A percentile compares a stretch with the other conserved stretches of the same genome.
Evolutionary conservation across 495 filamentous ascomycete species (phyloP).

Genomic region (Astrothelium subdiscretum): DNA sequence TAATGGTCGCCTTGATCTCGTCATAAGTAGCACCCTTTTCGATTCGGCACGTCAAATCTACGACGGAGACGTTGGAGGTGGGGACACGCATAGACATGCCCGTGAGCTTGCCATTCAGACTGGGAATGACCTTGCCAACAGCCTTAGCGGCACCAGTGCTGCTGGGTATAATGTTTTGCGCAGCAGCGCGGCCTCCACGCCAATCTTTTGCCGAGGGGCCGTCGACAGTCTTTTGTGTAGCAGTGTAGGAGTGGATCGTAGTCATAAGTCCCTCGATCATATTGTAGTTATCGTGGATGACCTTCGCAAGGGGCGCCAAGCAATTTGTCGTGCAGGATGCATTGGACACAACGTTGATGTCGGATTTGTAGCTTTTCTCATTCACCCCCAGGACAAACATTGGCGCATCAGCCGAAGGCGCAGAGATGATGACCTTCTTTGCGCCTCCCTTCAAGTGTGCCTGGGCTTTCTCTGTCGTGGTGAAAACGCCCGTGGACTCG

Average conservation of each 20-base stretch:
- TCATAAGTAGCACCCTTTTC: slow-evolving; percentile 88
- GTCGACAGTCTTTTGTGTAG: slow-evolving; percentile 99
- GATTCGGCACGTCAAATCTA: slow-evolving; percentile 87
- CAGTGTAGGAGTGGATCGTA: slow-evolving; percentile 99
- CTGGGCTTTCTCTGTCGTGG: slow-evolving; percentile 89
- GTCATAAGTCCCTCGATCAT: slow-evolving; percentile 99
- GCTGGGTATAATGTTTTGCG: slow-evolving; percentile 99
- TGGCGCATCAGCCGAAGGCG: slow-evolving; percentile 94
- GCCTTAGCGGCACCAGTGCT: slow-evolving; percentile 99
- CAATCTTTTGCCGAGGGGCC: slow-evolving; percentile 97
- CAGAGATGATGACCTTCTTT: slow-evolving; percentile 99
- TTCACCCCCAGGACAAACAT: slow-evolving; percentile 99
- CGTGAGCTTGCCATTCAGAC: slow-evolving; percentile 97
- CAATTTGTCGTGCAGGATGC: slow-evolving; percentile 99
- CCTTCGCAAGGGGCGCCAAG: slow-evolving; percentile 97
- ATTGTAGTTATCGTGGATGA: slow-evolving; percentile 93
- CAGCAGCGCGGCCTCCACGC: slow-evolving; percentile 96
- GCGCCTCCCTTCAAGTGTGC: slow-evolving; percentile 96
- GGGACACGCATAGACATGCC: slow-evolving; percentile 99
- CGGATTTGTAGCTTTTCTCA: slow-evolving; percentile 78
- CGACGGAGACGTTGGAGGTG: slow-evolving; percentile 96
- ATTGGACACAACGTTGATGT: slow-evolving; percentile 91
- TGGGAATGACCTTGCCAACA: slow-evolving; percentile 97
- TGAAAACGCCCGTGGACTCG: slow-evolving; percentile 99
- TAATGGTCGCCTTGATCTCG: slow-evolving; percentile 84